Base-by-base conservation (phyloP, 192 early-diverging fungal species). In the Linnemannia exigua region DNA sequence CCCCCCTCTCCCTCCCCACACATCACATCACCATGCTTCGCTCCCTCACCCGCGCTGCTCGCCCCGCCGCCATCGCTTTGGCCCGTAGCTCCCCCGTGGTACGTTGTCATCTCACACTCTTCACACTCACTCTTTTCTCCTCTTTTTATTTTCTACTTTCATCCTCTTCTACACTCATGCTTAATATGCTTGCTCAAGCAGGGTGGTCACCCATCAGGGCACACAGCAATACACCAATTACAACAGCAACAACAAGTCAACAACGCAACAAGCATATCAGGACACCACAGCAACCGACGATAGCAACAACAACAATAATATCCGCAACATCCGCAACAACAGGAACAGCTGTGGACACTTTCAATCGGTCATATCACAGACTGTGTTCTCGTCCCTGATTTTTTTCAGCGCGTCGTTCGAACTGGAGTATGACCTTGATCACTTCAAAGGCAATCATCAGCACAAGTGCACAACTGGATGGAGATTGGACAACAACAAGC, bases 81-180 rank as follows among this genome's bases (percentile, higher is more conserved):
- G 89, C 91, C 78, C 85, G 87, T 78, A 77, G 85, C 85, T 80
- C 89, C 87, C 88, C 89, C 61, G 87, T 91, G 81, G 90, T 87
- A 88, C 47, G 84, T 86, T 63, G 35, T 36, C 54, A 68, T 44
- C 71, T 67, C 67, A 46, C 70, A 63, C 52, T 25, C 47, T 47
- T 47, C n/a, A 2, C 61, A 31, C 67, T 25, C 47, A 25, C 33
- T 4, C 51, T 63, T 3, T 28, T 25, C 25, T 25, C n/a, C 20
- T 25, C 20, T 50, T 50, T 50, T 14, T 50, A 50, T 50, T 7
- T 25, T 33, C 25, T 25, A 28, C 58, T 31, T 14, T 63, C 58
- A n/a, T 58, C 58, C 58, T 63, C 28, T 25, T 31, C 1, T n/a
- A n/a, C 58, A 11, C 25, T 14, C 15, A 16, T 2, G 15, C 14